Conservation (phyloP, 1,284 basidiomycete genomes). For the Ceratobasidium sp. region DNA sequence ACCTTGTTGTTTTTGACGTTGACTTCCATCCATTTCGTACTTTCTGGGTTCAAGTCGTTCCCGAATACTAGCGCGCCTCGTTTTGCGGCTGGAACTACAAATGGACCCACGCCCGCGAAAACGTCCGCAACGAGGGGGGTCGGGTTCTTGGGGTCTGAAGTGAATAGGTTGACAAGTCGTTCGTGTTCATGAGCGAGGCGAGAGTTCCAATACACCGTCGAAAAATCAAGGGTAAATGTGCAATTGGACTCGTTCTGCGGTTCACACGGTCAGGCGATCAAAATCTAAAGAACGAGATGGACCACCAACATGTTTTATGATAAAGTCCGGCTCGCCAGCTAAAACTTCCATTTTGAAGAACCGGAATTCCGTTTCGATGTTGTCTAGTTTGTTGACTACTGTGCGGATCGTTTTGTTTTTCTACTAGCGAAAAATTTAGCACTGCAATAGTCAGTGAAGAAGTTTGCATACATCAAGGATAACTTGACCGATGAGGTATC, state of each 20-base stretch:
- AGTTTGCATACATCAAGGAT: conserved; percentile 82
- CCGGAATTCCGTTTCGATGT: conserved; percentile 86
- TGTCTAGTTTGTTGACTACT: conserved; percentile 95
- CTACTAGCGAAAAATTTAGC: conserved; percentile 54
- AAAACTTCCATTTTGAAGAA: conserved; percentile 98
- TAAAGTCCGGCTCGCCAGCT: conserved; percentile 85
- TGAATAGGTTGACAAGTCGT: conserved; percentile 75
- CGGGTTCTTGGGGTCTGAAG: conserved; percentile 59
- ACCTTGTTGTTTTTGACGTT: conserved; percentile 83
- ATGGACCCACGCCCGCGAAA: conserved; percentile 98
- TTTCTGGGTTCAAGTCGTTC: conserved; percentile 94
- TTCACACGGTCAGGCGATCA: too few relatives aligned
- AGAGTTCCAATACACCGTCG: conserved; percentile 98
- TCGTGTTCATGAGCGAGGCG: conserved; percentile 91
- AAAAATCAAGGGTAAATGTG: conserved; percentile 92
- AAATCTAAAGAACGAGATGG: conserved; percentile 14
- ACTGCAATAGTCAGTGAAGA: conserved; percentile 23
- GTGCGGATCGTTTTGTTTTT: conserved; percentile 85
- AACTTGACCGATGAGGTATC: conserved; percentile 88
- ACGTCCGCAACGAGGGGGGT: conserved; percentile 76
- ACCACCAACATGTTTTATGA: conserved; percentile 80
- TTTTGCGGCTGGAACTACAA: conserved; percentile 91
- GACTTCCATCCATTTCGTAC: conserved; percentile 76
- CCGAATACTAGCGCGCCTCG: conserved; percentile 88
- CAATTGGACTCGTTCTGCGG: conserved; percentile 87